A percentile compares a stretch with the other conserved stretches of the same genome.
Conservation (phyloP, 2,329 filamentous ascomycete species). For the Xylaria sp. region DNA sequence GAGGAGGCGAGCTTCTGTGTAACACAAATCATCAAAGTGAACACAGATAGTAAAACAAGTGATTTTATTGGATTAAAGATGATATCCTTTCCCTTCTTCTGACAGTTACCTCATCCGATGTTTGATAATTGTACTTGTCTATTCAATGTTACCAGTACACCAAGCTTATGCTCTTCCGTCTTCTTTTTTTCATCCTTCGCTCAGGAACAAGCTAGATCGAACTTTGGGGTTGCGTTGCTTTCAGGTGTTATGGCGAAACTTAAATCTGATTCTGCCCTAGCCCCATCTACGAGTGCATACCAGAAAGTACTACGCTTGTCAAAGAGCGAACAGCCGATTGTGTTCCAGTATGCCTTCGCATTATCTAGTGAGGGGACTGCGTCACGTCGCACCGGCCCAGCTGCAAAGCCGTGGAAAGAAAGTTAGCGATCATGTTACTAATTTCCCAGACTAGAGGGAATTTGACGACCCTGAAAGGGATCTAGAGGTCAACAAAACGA, state of each 20-base stretch:
- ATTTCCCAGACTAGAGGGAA: not conserved
- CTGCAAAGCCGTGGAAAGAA: constrained; percentile 25
- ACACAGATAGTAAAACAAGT: too few relatives aligned
- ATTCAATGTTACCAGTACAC: not conserved
- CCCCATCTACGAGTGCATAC: constrained; percentile 65
- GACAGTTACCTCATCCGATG: not conserved
- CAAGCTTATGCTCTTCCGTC: not conserved
- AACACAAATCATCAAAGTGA: too few relatives aligned
- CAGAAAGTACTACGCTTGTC: constrained; percentile 60
- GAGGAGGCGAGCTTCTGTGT: too few relatives aligned
- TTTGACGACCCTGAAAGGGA: not conserved
- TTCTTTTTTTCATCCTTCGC: not conserved
- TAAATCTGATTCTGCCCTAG: constrained; percentile 50
- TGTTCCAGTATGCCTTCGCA: constrained; percentile 49
- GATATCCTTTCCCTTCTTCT: not conserved
- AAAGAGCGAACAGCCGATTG: constrained; percentile 48
- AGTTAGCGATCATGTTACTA: constrained; percentile 11
- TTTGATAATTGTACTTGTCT: constrained; percentile 4
- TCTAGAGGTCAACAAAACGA: constrained; percentile 47
- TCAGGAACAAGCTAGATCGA: constrained; percentile 42
- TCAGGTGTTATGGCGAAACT: constrained; percentile 46
- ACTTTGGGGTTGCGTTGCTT: constrained; percentile 40
- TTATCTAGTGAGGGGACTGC: constrained; percentile 47
- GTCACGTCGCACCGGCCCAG: constrained; percentile 44
- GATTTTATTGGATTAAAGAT: too few relatives aligned